phyloP scores from a whole-genome alignment of 257 asterid species.

The Scutellaria baicalensis region DNA sequence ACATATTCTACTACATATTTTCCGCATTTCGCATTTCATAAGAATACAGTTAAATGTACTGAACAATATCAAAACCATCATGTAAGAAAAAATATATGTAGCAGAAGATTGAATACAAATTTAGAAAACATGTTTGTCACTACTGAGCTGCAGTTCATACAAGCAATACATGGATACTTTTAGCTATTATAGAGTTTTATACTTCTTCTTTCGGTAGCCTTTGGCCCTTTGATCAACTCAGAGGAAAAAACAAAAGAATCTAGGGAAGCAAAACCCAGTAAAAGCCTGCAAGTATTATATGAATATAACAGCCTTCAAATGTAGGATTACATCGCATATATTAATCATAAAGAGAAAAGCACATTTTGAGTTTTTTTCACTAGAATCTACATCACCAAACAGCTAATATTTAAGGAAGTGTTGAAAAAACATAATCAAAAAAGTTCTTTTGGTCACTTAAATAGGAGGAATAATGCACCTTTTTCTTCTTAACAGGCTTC shows the following conservation, averaged over 20 bases:
- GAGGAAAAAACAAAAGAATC: background rate
- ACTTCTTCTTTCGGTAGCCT: background rate
- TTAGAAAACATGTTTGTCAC: background rate
- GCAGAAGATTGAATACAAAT: too few relatives aligned
- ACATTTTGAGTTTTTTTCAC: background rate
- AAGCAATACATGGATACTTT: background rate
- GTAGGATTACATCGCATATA: background rate
- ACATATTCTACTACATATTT: background rate
- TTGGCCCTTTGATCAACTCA: background rate
- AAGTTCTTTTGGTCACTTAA: background rate
- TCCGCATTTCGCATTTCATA: background rate
- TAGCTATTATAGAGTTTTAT: background rate
- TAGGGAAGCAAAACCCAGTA: background rate
- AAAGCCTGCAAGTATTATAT: background rate
- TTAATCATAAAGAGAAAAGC: background rate
- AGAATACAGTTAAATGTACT: background rate
- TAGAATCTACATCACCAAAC: background rate
- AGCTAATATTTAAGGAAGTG: background rate
- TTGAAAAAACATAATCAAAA: background rate
- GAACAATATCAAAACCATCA: background rate
- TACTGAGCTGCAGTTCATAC: background rate
- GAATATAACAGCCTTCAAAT: background rate
- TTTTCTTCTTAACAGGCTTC: constrained; percentile 96
- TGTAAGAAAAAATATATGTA: too few relatives aligned
- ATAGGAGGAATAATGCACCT: constrained; percentile 34